phyloP scores from a whole-genome alignment of 148 eudicot species.

The Nepenthes gracilis region DNA sequence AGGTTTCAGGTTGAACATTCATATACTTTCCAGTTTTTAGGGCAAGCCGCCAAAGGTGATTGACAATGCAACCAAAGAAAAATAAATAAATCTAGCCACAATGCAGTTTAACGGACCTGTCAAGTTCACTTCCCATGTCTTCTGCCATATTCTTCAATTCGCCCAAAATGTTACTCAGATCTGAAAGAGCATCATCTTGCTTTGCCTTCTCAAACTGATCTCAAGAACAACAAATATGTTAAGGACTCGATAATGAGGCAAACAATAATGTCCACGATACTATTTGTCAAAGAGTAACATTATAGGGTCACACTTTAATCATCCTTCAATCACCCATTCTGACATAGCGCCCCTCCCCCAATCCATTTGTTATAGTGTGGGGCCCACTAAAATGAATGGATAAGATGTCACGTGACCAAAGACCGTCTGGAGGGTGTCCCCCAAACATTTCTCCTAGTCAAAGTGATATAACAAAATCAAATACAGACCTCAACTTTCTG shows the following conservation, averaged over 20 bases:
- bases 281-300: too few species aligned
- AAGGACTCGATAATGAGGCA: neutral
- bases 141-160: slow-evolving; percentile 88
- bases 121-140: slow-evolving; percentile 84
- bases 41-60: neutral
- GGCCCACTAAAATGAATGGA: too few species aligned
- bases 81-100: neutral
- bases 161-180: slow-evolving; percentile 70
- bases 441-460: too few species aligned
- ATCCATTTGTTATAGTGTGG: too few species aligned
- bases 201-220: slow-evolving; percentile 66
- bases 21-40: too few species aligned
- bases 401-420: too few species aligned
- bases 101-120: slow-evolving; percentile 30
- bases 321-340: too few species aligned
- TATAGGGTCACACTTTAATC: too few species aligned
- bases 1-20: too few species aligned
- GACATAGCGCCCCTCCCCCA: too few species aligned
- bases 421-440: too few species aligned
- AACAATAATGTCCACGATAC: too few species aligned
- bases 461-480: neutral
- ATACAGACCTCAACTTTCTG: slow-evolving; percentile 63
- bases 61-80: neutral
- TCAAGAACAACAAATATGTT: neutral
- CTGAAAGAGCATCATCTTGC: slow-evolving; percentile 74